A percentile compares a stretch with the other conserved stretches of the same genome.
Conservation (phyloP, 2,329 filamentous ascomycete genomes). For the Pseudogymnoascus sp. region DNA sequence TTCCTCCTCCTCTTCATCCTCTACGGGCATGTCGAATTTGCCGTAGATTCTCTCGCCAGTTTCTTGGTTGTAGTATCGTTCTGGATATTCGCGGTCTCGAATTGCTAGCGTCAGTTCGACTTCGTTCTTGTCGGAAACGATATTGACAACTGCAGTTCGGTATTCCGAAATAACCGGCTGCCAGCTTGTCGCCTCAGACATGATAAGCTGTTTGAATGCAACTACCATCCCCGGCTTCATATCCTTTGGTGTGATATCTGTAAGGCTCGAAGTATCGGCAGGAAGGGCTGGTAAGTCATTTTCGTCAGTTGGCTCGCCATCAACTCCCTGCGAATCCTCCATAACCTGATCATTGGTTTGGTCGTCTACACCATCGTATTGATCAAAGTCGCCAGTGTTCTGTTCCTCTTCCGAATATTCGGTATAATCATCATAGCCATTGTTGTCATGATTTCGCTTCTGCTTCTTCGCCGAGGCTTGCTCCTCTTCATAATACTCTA, state of each 20-base stretch:
- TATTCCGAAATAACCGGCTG: slow-evolving; percentile 57
- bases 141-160: slow-evolving; percentile 60
- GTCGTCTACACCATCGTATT: slow-evolving; percentile 23
- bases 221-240: slow-evolving; percentile 57
- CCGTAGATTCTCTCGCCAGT: slow-evolving; percentile 69
- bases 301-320: slow-evolving; percentile 43
- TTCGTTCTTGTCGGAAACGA: slow-evolving; percentile 44
- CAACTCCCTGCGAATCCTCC: slow-evolving; percentile 23
- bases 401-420: slow-evolving; percentile 29
- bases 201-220: slow-evolving; percentile 59
- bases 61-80: slow-evolving; percentile 56
- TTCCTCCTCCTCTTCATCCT: slow-evolving; percentile 49
- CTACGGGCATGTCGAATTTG: slow-evolving; percentile 68
- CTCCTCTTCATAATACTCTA: slow-evolving; percentile 38
- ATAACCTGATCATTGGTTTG: slow-evolving; percentile 22
- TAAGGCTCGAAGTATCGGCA: slow-evolving; percentile 48
- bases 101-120: slow-evolving; percentile 62
- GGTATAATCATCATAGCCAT: slow-evolving; percentile 36
- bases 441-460: slow-evolving; percentile 40
- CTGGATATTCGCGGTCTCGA: slow-evolving; percentile 55
- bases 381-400: slow-evolving; percentile 26
- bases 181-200: slow-evolving; percentile 59
- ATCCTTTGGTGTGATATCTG: slow-evolving; percentile 42
- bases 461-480: slow-evolving; percentile 42
- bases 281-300: slow-evolving; percentile 61